Evolutionary conservation across 768 basidiomycete genomes (phyloP).

Genomic region (Boletus subparvulus): DNA sequence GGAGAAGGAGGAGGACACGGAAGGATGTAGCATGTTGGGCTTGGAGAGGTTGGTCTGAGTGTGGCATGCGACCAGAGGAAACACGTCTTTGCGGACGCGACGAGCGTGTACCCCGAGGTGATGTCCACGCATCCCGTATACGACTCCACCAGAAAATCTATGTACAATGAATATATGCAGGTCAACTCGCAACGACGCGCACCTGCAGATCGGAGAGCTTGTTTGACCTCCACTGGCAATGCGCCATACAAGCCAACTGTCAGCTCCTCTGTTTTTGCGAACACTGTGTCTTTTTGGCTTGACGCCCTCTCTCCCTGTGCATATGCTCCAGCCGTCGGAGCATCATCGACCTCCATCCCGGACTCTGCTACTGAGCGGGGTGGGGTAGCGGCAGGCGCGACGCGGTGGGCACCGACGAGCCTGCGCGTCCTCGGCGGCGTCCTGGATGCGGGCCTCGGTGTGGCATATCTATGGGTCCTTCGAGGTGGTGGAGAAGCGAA

Average conservation of each 20-base stretch:
- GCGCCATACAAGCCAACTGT: conserved; percentile 64
- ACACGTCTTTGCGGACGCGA: conserved; percentile 69
- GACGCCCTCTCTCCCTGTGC: conserved; percentile 37
- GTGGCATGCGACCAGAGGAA: conserved; percentile 85
- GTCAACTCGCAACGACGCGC: not conserved
- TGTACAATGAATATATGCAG: not conserved
- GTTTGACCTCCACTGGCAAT: conserved; percentile 72
- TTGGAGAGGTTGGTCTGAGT: conserved; percentile 53
- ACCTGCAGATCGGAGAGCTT: conserved; percentile 69
- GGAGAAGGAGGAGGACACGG: conserved; percentile 56
- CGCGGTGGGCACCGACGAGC: conserved; percentile 27
- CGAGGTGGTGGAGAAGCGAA: conserved; percentile 63
- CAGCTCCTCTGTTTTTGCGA: conserved; percentile 74
- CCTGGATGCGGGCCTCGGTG: conserved; percentile 24
- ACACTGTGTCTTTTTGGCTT: conserved; percentile 40
- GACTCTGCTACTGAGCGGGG: conserved; percentile 42
- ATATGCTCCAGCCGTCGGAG: conserved; percentile 40
- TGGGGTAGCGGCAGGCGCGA: conserved; percentile 18
- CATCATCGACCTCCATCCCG: conserved; percentile 70
- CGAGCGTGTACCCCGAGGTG: conserved; percentile 69
- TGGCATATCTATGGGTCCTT: conserved; percentile 40
- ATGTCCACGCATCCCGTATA: conserved; percentile 74
- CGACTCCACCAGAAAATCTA: conserved; percentile 69
- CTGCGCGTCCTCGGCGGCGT: conserved; percentile 29
- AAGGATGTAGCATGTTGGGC: conserved; percentile 81